Conservation (phyloP, 140 eudicot species). For the Erigeron philadelphicus region DNA sequence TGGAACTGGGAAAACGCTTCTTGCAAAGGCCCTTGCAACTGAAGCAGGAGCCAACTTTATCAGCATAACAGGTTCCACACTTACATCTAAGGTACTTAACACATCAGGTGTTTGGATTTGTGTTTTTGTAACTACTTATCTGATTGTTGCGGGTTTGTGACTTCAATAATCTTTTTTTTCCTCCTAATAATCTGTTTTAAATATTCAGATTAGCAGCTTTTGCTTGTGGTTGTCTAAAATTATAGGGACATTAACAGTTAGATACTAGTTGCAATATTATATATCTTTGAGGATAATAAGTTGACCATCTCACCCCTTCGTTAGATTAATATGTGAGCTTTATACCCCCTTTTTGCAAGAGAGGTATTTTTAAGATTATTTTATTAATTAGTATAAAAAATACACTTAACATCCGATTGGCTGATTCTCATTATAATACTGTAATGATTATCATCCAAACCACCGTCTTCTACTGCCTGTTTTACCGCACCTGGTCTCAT, state of each 20-base stretch:
- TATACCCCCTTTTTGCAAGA: too few species aligned
- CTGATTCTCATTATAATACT: background rate
- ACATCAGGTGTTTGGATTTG: constrained; percentile 4
- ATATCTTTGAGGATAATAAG: background rate
- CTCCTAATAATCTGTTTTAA: background rate
- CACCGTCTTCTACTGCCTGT: too few species aligned
- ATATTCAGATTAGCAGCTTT: background rate
- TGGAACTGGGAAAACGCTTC: constrained; percentile 97
- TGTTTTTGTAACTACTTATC: background rate
- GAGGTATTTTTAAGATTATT: too few species aligned
- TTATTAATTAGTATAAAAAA: too few species aligned
- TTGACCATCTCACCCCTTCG: background rate
- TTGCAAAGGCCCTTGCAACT: constrained; percentile 98
- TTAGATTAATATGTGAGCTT: background rate
- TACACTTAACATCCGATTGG: background rate
- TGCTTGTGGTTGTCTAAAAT: background rate
- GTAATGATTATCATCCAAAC: too few species aligned
- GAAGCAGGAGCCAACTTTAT: constrained; percentile 99
- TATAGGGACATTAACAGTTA: background rate
- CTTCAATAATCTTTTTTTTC: background rate
- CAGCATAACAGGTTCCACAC: constrained; percentile 97
- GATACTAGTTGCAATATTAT: background rate
- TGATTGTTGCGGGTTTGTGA: background rate
- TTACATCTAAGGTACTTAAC: constrained; percentile 79
- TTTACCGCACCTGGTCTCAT: too few species aligned